phyloP scores from a whole-genome alignment of 179 eudicot species.

The Silene coronaria region DNA sequence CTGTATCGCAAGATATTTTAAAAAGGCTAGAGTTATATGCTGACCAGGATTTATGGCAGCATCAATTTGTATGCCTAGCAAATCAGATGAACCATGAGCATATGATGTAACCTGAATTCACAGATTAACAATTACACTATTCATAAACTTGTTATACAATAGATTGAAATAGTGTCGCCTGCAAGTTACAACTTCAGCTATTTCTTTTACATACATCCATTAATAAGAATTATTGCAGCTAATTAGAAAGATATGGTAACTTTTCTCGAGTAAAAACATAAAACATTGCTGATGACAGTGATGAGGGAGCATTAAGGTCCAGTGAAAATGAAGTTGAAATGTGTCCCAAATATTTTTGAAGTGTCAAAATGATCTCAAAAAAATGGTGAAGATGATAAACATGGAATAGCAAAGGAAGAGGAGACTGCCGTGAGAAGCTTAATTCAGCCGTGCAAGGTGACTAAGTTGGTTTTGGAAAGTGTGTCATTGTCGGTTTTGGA shows the following conservation, averaged over 20 bases:
- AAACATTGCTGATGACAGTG: no score
- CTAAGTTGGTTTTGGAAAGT: no score
- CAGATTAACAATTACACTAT: conserved; percentile 5
- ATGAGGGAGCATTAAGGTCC: no score
- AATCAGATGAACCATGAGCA: conserved; percentile 91
- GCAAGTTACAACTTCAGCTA: background rate
- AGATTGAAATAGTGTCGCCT: conserved; percentile 7
- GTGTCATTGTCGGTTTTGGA: no score
- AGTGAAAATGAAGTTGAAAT: no score
- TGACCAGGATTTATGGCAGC: conserved; percentile 98
- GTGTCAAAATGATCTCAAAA: no score
- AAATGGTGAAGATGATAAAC: no score
- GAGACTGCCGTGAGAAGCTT: no score
- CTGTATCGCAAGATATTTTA: conserved; percentile 2
- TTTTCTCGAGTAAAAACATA: background rate
- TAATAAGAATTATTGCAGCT: background rate
- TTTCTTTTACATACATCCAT: background rate
- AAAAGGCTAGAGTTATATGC: conserved; percentile 17
- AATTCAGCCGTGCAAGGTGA: no score
- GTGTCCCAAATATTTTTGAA: no score
- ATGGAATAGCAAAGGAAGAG: no score
- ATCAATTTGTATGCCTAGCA: conserved; percentile 95
- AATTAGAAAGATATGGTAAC: background rate
- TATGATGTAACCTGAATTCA: conserved; percentile 81
- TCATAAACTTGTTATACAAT: background rate